phyloP scores from a whole-genome alignment of 345 rosid species.

The Citrus australasica region DNA sequence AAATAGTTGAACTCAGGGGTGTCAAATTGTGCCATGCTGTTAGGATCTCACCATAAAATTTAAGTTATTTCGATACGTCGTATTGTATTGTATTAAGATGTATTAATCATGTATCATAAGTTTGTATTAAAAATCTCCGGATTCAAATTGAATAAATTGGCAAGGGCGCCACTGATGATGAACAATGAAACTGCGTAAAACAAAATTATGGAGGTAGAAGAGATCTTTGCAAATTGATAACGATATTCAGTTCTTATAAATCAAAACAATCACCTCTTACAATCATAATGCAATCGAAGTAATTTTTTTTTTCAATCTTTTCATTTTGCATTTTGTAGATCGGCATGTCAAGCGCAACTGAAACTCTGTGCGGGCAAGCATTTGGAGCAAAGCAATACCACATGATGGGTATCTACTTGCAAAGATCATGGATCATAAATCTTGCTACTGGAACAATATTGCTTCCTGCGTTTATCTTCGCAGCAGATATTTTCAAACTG shows the following conservation, averaged over 20 bases:
- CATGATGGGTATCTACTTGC: conserved; percentile 17
- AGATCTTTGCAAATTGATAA: not conserved
- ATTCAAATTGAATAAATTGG: not conserved
- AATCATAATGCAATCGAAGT: conserved; percentile 18
- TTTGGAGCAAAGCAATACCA: conserved; percentile 17
- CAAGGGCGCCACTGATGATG: too few relatives aligned
- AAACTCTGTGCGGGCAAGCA: conserved; percentile 18
- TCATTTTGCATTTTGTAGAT: not conserved
- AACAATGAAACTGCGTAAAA: too few relatives aligned
- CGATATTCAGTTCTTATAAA: not conserved
- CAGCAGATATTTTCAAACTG: not conserved
- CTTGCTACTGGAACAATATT: not conserved
- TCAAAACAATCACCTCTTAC: too few relatives aligned
- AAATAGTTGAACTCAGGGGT: too few relatives aligned
- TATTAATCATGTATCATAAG: too few relatives aligned
- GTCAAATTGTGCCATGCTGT: too few relatives aligned
- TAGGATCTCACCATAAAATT: too few relatives aligned
- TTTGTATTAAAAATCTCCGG: too few relatives aligned
- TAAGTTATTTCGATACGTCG: too few relatives aligned
- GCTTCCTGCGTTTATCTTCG: conserved; percentile 1
- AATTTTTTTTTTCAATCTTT: not conserved
- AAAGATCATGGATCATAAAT: conserved; percentile 10
- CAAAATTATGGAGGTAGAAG: not conserved
- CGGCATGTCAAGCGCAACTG: conserved; percentile 19
- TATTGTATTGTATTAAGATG: too few relatives aligned